Percentiles rank a stretch among this genome's conserved stretches.
Conservation (phyloP, 345 rosid species). For the Aquilaria yunnanensis region DNA sequence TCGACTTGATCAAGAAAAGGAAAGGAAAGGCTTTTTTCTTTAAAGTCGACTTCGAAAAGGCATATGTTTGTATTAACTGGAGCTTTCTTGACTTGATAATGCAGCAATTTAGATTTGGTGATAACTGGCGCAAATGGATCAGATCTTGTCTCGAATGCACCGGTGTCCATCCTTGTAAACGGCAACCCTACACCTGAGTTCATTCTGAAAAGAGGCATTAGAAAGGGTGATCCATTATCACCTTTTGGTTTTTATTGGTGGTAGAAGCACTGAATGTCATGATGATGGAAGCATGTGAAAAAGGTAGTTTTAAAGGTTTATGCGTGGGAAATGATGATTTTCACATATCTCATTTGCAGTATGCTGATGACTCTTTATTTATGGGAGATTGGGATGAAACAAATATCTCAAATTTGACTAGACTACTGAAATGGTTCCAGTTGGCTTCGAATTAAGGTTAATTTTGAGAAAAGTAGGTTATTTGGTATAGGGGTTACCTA, state of each 20-base stretch:
- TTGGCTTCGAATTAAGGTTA: background rate
- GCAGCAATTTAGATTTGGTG: background rate
- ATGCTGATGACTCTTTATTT: too few species aligned
- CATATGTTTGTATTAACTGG: background rate
- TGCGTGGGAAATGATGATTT: too few species aligned
- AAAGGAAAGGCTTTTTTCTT: background rate
- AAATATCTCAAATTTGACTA: too few species aligned
- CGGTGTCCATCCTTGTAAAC: background rate
- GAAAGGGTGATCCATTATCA: background rate
- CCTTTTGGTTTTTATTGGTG: too few species aligned
- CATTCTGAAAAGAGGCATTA: background rate
- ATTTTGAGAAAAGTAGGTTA: too few species aligned
- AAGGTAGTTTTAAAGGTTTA: background rate
- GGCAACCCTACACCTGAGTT: background rate
- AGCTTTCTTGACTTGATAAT: background rate
- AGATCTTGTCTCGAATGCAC: background rate
- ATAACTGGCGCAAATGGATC: background rate
- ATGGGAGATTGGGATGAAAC: too few species aligned
- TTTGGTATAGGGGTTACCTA: background rate
- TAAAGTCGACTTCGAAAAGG: background rate
- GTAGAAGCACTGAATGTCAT: background rate
- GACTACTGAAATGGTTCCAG: background rate
- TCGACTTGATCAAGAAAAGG: background rate
- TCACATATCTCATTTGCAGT: too few species aligned
- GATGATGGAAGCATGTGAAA: background rate